Evolutionary conservation across 2,329 filamentous ascomycete species (phyloP).

Genomic region (Pezicula rhizophila): DNA sequence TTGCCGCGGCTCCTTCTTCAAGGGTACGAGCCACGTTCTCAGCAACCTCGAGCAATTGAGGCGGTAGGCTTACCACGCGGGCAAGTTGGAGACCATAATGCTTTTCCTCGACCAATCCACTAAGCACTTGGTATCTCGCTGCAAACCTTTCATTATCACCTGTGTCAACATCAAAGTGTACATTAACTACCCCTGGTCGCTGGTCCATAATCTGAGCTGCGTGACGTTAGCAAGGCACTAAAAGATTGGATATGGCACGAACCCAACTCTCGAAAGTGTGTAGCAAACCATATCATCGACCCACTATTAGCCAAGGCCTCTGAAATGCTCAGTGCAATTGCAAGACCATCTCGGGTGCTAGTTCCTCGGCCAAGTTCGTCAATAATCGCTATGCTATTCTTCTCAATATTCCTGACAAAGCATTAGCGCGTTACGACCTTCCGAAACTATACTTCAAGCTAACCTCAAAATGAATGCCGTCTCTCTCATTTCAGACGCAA

Average conservation of each 20-base stretch:
- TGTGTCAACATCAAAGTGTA: constrained; percentile 72
- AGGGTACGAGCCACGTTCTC: constrained; percentile 59
- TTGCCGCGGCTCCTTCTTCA: constrained; percentile 48
- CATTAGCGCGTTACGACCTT: not conserved
- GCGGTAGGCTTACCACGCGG: constrained; percentile 66
- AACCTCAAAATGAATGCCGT: constrained; percentile 82
- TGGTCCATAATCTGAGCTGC: constrained; percentile 65
- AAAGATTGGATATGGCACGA: constrained; percentile 12
- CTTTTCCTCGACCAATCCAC: constrained; percentile 63
- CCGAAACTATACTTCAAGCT: not conserved
- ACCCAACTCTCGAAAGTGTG: constrained; percentile 79
- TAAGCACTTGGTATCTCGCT: constrained; percentile 80
- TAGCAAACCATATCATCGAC: constrained; percentile 85
- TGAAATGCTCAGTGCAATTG: constrained; percentile 83
- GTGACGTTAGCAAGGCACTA: constrained; percentile 2
- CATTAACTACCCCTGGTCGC: constrained; percentile 71
- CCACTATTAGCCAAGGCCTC: constrained; percentile 78
- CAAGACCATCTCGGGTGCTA: constrained; percentile 78
- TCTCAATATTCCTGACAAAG: constrained; percentile 61
- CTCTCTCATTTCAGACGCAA: constrained; percentile 91
- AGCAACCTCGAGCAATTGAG: constrained; percentile 60
- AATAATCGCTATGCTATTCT: constrained; percentile 72
- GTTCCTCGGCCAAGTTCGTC: constrained; percentile 92
- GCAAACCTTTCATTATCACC: constrained; percentile 55
- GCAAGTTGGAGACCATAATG: constrained; percentile 85